phyloP scores from a whole-genome alignment of 2,329 filamentous ascomycete species.

The Paraphoma sp. region DNA sequence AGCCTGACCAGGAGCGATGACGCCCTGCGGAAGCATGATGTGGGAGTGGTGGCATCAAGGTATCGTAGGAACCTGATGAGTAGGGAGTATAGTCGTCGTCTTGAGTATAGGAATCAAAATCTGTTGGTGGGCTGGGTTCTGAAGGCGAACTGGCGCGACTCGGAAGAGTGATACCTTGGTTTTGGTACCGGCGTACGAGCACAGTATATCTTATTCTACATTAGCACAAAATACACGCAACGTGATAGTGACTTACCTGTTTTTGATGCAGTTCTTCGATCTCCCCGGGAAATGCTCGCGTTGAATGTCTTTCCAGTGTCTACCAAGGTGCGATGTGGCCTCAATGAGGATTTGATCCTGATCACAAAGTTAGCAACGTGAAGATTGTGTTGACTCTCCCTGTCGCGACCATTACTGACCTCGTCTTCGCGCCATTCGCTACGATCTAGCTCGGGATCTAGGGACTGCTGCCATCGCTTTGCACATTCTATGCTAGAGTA shows the following conservation, averaged over 20 bases:
- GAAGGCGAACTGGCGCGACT: slow-evolving; percentile 29
- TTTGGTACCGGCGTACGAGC: slow-evolving; percentile 37
- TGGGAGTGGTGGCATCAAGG: slow-evolving; percentile 20
- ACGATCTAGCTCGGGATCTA: slow-evolving; percentile 51
- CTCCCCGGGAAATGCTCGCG: slow-evolving; percentile 42
- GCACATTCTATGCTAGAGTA: slow-evolving; percentile 50
- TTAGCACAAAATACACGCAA: not conserved
- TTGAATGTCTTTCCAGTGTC: slow-evolving; percentile 50
- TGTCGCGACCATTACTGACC: slow-evolving; percentile 20
- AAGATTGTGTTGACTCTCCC: not conserved
- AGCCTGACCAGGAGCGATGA: slow-evolving; percentile 27
- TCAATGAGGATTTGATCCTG: slow-evolving; percentile 41
- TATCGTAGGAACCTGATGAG: slow-evolving; percentile 20
- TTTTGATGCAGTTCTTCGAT: slow-evolving; percentile 50
- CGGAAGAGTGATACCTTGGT: slow-evolving; percentile 35
- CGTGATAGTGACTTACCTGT: slow-evolving; percentile 33
- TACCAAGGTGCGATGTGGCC: slow-evolving; percentile 40
- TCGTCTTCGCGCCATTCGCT: slow-evolving; percentile 49
- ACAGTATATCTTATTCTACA: slow-evolving; percentile 34
- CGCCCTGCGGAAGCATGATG: slow-evolving; percentile 26
- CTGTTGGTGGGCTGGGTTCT: slow-evolving; percentile 20
- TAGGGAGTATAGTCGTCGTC: slow-evolving; percentile 29
- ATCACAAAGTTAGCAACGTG: not conserved
- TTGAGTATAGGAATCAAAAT: slow-evolving; percentile 16
- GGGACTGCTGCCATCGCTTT: slow-evolving; percentile 55